Base-by-base conservation (phyloP, 805 yeast species). In the Sungouiozyma intestinalis region DNA sequence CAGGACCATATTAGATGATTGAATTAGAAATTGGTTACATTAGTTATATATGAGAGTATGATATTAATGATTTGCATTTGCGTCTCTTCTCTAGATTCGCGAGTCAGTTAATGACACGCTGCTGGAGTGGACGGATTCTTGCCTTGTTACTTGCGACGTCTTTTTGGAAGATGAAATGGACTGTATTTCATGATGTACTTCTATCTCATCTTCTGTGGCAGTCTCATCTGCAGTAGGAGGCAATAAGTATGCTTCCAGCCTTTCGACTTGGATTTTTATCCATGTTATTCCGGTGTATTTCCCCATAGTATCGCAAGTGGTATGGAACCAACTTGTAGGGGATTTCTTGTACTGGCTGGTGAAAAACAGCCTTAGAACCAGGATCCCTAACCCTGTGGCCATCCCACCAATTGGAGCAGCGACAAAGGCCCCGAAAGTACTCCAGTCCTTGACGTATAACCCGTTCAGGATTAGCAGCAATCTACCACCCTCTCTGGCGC, bases 351-450 rank as follows among this genome's bases (percentile, higher is more conserved):
- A 50, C 1, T 54, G 18, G 42, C 55, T 56, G 36, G 58, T 40
- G 2, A 50, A 15, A 0, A 55, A 43, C 31, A 74, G 57, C 62
- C 92, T 71, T 14, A 69, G 18, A 3, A 54, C 79, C 20, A 82
- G 71, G 36, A 71, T 68, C 21, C 68, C 52, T 13, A 74, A 60
- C 2, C 84, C 79, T 46, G 79, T 66, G 4, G 81, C 47, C 2
- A 87, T 48, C 9, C 90, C 86, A 20, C 90, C 94, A 34, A 79
- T 70, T 4, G 96, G 96, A 1, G 96, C 92, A 47, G 81, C 83
- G 5, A 84, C 90, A 63, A 88, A 88, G 2, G 96, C 95, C 18
- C 95, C 97, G 65, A 88, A 88, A 0, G 94, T 79, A 53, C 94
- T 85, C 96, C 96, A 88, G 57, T 88, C 96, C 39, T 72, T 74